Evolutionary conservation across 2,329 filamentous ascomycete species (phyloP), one percentile per base, ranked within the genome.

Genomic region (Trichoderma brevicompactum): DNA sequence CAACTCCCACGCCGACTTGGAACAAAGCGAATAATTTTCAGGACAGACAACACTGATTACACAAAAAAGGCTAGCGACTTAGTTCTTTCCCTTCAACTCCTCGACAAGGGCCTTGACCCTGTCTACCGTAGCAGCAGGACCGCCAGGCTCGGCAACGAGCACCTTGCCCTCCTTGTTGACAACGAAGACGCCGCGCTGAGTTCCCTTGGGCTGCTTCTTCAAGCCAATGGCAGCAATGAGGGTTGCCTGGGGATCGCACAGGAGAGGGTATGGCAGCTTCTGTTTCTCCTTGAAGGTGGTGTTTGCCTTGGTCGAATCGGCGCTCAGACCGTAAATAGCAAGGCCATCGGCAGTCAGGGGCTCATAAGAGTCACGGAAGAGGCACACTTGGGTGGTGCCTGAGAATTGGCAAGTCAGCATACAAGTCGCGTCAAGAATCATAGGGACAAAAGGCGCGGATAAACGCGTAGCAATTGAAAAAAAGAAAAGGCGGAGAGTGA

Each of bases 331-430:
- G 77, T 92, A 98, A 79, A 99, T 92, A 74, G 89, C 85, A 67
- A 96, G 87, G 8, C 94, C 94, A 64, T 87, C 90, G 34, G 87
- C 85, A 10, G 90, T 94, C 63, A 98, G 85, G 58, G 89, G 82
- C 53, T 84, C 81, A 80, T 96, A 92, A 28, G 87, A 84, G 83
- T 98, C 94, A 74, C 95, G 90, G 85, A 99, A 98, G 71, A 94
- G 83, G 80, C 94, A 97, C 68, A 85, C 95, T 84, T 99, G 95
- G 66, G 85, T 95, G 65, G 93, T 98, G 84, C 94, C 94, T 97
- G 68, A 52, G 68, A 36, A n/a, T 36, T 48, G 34, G 49, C 32
- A 19, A 43, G 38, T 50, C n/a, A 69, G 65, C 41, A 64, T 12
- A 46, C 19, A 23, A 28, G 49, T 63, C 59, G 59, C 59, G 59